Evolutionary conservation across 2,329 filamentous ascomycete genomes (phyloP).

Genomic region (Fusarium drepaniforme): DNA sequence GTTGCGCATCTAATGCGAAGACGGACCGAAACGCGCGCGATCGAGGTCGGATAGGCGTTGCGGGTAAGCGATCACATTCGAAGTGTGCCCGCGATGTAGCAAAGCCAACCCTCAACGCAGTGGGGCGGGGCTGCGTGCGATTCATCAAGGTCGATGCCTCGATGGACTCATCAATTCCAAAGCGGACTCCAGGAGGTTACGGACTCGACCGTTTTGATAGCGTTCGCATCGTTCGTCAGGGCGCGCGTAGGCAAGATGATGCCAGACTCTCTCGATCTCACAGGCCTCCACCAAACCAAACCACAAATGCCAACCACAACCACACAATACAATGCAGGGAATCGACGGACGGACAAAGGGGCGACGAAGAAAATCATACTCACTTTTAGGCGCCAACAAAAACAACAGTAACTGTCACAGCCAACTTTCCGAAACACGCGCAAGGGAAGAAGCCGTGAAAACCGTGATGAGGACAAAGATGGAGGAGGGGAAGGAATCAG

Average conservation of each 20-base stretch:
- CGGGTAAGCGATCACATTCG: slow-evolving; percentile 11
- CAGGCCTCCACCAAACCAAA: slow-evolving; percentile 31
- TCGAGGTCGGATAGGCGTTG: slow-evolving; percentile 14
- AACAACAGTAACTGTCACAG: slow-evolving; percentile 59
- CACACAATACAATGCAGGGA: slow-evolving; percentile 26
- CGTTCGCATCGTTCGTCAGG: slow-evolving; percentile 6
- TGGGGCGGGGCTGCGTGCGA: background rate
- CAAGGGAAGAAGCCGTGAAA: slow-evolving; percentile 61
- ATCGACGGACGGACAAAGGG: slow-evolving; percentile 32
- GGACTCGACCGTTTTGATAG: background rate
- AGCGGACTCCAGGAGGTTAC: background rate
- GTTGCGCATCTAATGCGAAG: background rate
- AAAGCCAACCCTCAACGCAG: background rate
- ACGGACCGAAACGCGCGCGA: background rate
- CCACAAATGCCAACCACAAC: slow-evolving; percentile 24
- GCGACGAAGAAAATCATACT: slow-evolving; percentile 50
- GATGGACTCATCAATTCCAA: slow-evolving; percentile 1
- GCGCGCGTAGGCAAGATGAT: slow-evolving; percentile 30
- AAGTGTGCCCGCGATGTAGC: background rate
- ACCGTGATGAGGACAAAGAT: slow-evolving; percentile 52
- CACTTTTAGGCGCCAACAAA: slow-evolving; percentile 67
- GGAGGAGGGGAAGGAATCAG: slow-evolving; percentile 51
- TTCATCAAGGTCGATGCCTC: background rate
- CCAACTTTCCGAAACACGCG: slow-evolving; percentile 59
- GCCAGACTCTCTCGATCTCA: slow-evolving; percentile 21